Percentiles rank a stretch among this genome's conserved stretches.
phyloP scores from a whole-genome alignment of 1,284 basidiomycete species.

The Pulchroboletus neoregius region DNA sequence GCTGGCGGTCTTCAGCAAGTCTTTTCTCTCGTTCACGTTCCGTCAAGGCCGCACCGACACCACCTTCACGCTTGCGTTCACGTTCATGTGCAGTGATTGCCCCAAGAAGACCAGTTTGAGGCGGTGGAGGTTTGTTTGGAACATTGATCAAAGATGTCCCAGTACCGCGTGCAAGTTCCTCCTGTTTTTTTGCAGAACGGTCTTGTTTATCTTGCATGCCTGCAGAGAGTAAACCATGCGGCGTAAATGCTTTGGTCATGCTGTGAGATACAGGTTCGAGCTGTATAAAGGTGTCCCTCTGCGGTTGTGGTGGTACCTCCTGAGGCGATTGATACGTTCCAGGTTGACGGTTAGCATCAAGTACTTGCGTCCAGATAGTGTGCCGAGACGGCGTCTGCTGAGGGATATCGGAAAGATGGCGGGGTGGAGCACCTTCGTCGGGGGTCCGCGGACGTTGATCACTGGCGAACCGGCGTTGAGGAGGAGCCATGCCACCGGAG shows the following conservation, averaged over 20 bases:
- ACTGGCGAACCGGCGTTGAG: slow-evolving; percentile 39
- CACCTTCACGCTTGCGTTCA: slow-evolving; percentile 91
- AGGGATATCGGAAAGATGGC: slow-evolving; percentile 51
- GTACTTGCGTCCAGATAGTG: slow-evolving; percentile 81
- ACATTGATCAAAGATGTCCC: slow-evolving; percentile 93
- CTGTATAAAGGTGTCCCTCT: slow-evolving; percentile 76
- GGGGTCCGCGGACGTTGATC: slow-evolving; percentile 46
- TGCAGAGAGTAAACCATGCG: slow-evolving; percentile 91
- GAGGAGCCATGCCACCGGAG: slow-evolving; percentile 11
- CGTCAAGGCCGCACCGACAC: slow-evolving; percentile 89
- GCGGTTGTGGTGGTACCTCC: slow-evolving; percentile 34
- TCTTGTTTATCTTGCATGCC: slow-evolving; percentile 95
- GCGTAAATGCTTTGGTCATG: slow-evolving; percentile 90
- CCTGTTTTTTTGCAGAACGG: slow-evolving; percentile 90
- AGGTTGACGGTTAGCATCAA: slow-evolving; percentile 62
- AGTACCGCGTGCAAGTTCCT: slow-evolving; percentile 86
- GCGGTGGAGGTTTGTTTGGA: slow-evolving; percentile 89
- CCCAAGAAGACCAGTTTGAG: slow-evolving; percentile 92
- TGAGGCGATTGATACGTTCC: slow-evolving; percentile 36
- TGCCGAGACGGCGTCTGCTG: slow-evolving; percentile 51
- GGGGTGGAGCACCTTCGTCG: slow-evolving; percentile 40
- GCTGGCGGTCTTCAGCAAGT: slow-evolving; percentile 84
- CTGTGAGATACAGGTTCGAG: slow-evolving; percentile 70
- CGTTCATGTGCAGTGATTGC: slow-evolving; percentile 95
- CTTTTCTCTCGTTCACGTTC: slow-evolving; percentile 93